A percentile compares a stretch with the other conserved stretches of the same genome.
Conservation (phyloP, 2,329 filamentous ascomycete species). For the Hortaea sp. region DNA sequence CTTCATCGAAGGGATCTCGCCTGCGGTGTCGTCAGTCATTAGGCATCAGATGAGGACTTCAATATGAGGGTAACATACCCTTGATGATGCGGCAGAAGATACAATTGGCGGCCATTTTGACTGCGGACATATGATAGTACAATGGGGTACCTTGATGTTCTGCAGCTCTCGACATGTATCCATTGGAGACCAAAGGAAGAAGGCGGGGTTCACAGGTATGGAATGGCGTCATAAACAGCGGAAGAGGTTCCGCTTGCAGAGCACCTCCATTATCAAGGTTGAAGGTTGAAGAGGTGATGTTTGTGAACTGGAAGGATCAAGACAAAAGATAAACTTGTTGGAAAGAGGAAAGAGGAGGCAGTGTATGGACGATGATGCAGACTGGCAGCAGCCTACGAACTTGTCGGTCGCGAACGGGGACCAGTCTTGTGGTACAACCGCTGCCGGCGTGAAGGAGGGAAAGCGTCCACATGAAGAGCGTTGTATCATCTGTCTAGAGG, state of each 20-base stretch:
- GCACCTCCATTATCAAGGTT: too few species aligned
- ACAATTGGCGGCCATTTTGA: constrained; percentile 49
- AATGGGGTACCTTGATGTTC: background rate
- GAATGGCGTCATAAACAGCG: too few species aligned
- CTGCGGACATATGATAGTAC: background rate
- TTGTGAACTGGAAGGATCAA: too few species aligned
- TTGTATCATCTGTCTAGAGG: constrained; percentile 83
- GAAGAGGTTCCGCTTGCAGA: too few species aligned
- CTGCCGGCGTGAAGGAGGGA: background rate
- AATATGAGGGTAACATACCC: constrained; percentile 40
- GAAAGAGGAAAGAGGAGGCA: background rate
- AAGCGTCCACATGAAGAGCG: constrained; percentile 29
- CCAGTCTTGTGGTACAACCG: constrained; percentile 18
- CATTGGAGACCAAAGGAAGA: too few species aligned
- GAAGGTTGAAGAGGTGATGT: too few species aligned
- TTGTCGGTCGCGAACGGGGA: constrained; percentile 11
- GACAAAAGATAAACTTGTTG: too few species aligned
- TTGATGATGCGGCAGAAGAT: constrained; percentile 99
- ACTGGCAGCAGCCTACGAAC: constrained; percentile 1
- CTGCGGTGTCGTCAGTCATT: constrained; percentile 37
- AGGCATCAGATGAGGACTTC: constrained; percentile 3
- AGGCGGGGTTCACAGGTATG: too few species aligned
- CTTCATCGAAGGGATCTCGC: constrained; percentile 94
- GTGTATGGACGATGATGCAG: constrained; percentile 6
- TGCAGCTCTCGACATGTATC: too few species aligned